These are phyloP conservation scores for Chaetomium strumarium DNA, from an alignment of 2,329 filamentous ascomycete species.

Conservation along the genomic window DNA sequence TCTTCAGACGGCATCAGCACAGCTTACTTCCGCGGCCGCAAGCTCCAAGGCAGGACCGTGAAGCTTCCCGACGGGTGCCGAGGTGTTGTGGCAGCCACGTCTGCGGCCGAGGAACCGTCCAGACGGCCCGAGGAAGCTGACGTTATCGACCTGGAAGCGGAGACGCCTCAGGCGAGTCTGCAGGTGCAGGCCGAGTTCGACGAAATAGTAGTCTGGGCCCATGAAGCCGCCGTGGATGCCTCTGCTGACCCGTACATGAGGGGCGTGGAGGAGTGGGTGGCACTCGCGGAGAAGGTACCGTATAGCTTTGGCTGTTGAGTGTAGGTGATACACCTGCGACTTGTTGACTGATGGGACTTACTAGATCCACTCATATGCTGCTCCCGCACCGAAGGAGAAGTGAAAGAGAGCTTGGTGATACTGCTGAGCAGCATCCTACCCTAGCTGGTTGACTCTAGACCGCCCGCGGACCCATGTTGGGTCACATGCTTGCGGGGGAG, in stretches of 20 bases:
- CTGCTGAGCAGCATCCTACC: no score
- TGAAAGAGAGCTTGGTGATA: not conserved
- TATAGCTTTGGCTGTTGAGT: no score
- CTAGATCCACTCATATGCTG: slow-evolving; percentile 16
- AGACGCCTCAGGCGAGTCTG: slow-evolving; percentile 45
- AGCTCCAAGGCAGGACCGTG: slow-evolving; percentile 62
- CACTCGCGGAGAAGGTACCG: slow-evolving; percentile 20
- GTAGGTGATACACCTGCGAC: not conserved
- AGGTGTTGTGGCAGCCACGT: slow-evolving; percentile 52
- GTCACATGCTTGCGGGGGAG: no score
- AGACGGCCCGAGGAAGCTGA: slow-evolving; percentile 28
- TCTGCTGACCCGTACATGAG: slow-evolving; percentile 56
- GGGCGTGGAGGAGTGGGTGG: slow-evolving; percentile 25
- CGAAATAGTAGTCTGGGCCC: slow-evolving; percentile 75
- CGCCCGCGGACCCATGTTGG: no score
- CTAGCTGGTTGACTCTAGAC: no score
- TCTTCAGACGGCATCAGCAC: slow-evolving; percentile 43
- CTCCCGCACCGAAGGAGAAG: not conserved
- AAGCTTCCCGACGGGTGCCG: slow-evolving; percentile 66
- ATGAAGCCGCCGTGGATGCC: slow-evolving; percentile 60
- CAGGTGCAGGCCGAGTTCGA: slow-evolving; percentile 65
- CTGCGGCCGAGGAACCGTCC: slow-evolving; percentile 26
- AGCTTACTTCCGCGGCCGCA: slow-evolving; percentile 74
- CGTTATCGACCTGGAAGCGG: slow-evolving; percentile 40
- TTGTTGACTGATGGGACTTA: not conserved